These are phyloP conservation scores for Brassica nigra DNA, from an alignment of 345 rosid species.

Conservation along the genomic window DNA sequence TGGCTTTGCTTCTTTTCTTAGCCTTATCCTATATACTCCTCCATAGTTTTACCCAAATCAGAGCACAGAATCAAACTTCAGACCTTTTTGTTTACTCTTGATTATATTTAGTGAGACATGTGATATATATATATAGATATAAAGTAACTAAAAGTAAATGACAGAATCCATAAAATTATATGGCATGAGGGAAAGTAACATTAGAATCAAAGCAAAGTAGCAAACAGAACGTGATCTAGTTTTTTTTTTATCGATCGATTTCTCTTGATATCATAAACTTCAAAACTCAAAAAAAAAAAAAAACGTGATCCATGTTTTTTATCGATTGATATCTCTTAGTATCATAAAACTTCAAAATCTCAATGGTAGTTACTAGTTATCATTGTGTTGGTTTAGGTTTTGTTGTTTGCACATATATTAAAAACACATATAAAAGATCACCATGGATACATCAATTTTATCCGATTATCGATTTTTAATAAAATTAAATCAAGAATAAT, in stretches of 20 bases:
- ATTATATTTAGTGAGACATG: neutral
- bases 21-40: slow-evolving; percentile 27
- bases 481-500: neutral
- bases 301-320: neutral
- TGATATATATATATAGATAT: neutral
- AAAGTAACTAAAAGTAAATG: slow-evolving; percentile 24
- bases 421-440: neutral
- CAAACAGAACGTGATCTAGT: slow-evolving; percentile 6
- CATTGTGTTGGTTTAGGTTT: neutral
- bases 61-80: slow-evolving; percentile 36
- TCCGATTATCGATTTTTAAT: neutral
- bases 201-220: slow-evolving; percentile 41
- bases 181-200: slow-evolving; percentile 28
- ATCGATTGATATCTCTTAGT: neutral
- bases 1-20: neutral
- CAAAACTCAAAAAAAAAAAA: neutral
- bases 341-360: neutral
- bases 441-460: neutral
- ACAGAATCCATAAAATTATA: slow-evolving; percentile 28
- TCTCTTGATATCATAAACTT: neutral
- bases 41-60: slow-evolving; percentile 25
- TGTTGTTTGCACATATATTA: neutral
- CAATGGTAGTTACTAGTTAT: neutral
- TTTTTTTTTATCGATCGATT: neutral
- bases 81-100: slow-evolving; percentile 42